Evolutionary conservation across 1,284 basidiomycete genomes (phyloP), one percentile per base, ranked within the genome.

Genomic region (Meripilus lineatus): DNA sequence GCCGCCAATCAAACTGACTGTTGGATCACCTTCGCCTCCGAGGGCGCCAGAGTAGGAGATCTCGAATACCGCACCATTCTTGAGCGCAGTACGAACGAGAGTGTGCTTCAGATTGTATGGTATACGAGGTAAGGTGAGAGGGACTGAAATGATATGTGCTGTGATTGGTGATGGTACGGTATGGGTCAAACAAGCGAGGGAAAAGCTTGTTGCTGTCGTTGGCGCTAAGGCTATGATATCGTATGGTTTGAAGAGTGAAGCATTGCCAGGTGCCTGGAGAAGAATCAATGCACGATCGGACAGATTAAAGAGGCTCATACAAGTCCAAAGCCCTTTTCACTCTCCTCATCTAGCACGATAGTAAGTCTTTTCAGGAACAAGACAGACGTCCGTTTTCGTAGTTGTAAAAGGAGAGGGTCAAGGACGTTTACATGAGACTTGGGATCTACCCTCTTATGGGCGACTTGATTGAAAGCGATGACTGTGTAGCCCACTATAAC

Each of bases 1-100:
- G 1, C 67, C 74, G 3, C 74, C 73, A 4, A 74, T 68, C 25
- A 75, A 63, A 3, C 59, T 49, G 14, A 75, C 57, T 11, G 64
- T 53, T 0, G 67, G 49, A 35, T 80, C 80, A 5, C 70, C 70
- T 37, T 81, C 78, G 0, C 73, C 79, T 1, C 79, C 77, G 0
- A 90, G 62, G 0, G 85, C 83, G 14, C 86, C 86, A 0, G 77
- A 74, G 51, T 93, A 91, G 47, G 70, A 73, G 39, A 94, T 75
- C 60, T 93, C 91, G 55, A 94, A 93, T 0, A 84, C 82, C 0
- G 82, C 83, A 5, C 92, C 92, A 50, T 90, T 89, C 53, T 84
- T 83, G 11, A 91, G 70, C 0, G 91, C 89, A 0, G 86, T 84
- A 35, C 86, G 77, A 28, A 93, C 75, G 35, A 90, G 73, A 0